Conservation (phyloP, 2,329 filamentous ascomycete species). For the Reticulascus tulasneorum region DNA sequence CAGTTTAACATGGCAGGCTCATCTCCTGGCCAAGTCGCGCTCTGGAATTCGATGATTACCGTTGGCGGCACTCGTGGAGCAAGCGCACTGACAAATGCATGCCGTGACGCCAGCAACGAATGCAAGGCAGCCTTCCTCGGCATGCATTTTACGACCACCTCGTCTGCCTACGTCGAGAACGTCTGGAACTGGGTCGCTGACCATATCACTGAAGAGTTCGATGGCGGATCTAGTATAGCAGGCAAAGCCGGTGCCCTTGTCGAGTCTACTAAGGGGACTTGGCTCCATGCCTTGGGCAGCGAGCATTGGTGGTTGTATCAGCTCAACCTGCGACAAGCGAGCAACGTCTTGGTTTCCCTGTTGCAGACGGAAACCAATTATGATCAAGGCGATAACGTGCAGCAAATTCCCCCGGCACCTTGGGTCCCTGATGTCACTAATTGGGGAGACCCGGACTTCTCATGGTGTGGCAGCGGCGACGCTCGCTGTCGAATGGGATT, state of each 20-base stretch:
- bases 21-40: slow-evolving; percentile 33
- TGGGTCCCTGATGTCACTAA: too few species aligned
- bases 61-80: slow-evolving; percentile 46
- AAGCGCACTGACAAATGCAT: slow-evolving; percentile 34
- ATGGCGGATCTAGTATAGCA: slow-evolving; percentile 41
- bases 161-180: slow-evolving; percentile 48
- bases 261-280: too few species aligned
- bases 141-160: slow-evolving; percentile 38
- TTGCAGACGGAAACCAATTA: slow-evolving; percentile 55
- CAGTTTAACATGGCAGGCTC: slow-evolving; percentile 53
- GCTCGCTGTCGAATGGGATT: too few species aligned
- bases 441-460: too few species aligned
- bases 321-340: slow-evolving; percentile 46
- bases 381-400: too few species aligned
- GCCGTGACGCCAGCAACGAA: slow-evolving; percentile 25
- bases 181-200: slow-evolving; percentile 67
- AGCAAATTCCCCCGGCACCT: too few species aligned
- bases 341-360: slow-evolving; percentile 46
- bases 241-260: too few species aligned
- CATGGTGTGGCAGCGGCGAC: too few species aligned
- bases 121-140: slow-evolving; percentile 42
- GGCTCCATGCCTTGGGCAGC: too few species aligned
- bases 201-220: slow-evolving; percentile 44
- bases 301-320: slow-evolving; percentile 59
- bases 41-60: slow-evolving; percentile 38